phyloP scores from a whole-genome alignment of 371 early-diverging fungal genomes.

The Mortierella sp. region DNA sequence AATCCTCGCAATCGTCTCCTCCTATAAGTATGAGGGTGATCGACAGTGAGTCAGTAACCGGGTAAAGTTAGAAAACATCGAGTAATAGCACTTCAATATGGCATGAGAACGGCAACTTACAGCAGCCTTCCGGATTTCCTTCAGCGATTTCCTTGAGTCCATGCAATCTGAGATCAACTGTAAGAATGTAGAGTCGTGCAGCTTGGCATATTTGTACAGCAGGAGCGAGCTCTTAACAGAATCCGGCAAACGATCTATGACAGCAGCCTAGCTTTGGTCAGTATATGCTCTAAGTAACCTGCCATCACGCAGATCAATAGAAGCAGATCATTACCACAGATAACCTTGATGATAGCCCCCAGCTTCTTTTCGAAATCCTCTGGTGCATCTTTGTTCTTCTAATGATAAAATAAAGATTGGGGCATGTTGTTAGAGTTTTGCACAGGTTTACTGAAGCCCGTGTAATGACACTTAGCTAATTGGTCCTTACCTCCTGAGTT shows the following conservation, averaged over 20 bases:
- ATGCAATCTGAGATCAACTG: constrained; percentile 37
- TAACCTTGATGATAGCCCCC: constrained; percentile 31
- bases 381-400: not conserved
- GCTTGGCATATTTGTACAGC: constrained; percentile 40
- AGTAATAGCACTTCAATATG: not conserved
- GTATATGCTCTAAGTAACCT: not conserved
- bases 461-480: not conserved
- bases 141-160: constrained; percentile 58
- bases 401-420: not conserved
- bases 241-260: constrained; percentile 45
- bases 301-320: not conserved
- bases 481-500: constrained; percentile 20
- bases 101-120: constrained; percentile 22
- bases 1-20: constrained; percentile 73
- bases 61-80: not conserved
- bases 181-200: constrained; percentile 24
- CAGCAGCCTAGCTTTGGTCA: not conserved
- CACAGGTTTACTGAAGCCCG: not conserved
- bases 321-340: constrained; percentile 22
- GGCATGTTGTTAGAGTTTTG: not conserved
- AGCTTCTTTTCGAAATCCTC: constrained; percentile 41
- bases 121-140: constrained; percentile 58
- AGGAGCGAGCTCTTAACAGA: constrained; percentile 33
- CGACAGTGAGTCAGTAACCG: not conserved
- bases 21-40: constrained; percentile 53